A percentile compares a stretch with the other conserved stretches of the same genome.
These are phyloP conservation scores for Colletotrichum sp. DNA, from an alignment of 2,329 filamentous ascomycete species.

Conservation along the genomic window DNA sequence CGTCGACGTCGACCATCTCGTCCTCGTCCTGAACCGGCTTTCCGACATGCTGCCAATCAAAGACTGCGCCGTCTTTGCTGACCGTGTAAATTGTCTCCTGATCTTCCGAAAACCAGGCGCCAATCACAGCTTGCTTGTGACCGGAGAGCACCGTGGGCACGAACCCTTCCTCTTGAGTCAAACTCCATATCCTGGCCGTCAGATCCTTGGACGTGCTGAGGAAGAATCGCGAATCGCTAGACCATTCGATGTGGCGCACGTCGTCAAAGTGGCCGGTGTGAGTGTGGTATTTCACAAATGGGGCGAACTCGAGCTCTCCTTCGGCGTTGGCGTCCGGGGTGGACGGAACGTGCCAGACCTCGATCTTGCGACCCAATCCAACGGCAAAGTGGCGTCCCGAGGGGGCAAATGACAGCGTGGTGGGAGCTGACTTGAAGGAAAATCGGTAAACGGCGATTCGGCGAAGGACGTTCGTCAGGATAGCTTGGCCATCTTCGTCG, in stretches of 20 bases:
- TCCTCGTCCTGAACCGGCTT: conserved; percentile 61
- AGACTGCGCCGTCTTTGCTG: conserved; percentile 96
- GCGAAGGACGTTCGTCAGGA: conserved; percentile 87
- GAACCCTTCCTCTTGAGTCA: conserved; percentile 86
- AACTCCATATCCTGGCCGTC: conserved; percentile 93
- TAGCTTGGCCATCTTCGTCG: conserved; percentile 92
- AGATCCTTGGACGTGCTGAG: conserved; percentile 90
- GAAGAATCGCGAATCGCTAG: conserved; percentile 93
- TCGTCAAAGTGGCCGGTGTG: conserved; percentile 89
- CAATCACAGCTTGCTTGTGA: conserved; percentile 86
- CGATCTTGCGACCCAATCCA: conserved; percentile 82
- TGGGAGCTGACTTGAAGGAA: conserved; percentile 85
- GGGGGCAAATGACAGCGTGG: conserved; percentile 87
- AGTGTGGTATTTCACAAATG: conserved; percentile 86
- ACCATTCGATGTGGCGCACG: conserved; percentile 91
- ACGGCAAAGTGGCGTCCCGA: conserved; percentile 91
- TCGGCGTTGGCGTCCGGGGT: conserved; percentile 80
- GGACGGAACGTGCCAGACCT: conserved; percentile 95
- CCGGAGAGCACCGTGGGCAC: conserved; percentile 87
- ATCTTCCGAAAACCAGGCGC: conserved; percentile 95
- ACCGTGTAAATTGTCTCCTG: conserved; percentile 97
- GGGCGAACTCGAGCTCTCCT: conserved; percentile 91
- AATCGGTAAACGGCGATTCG: conserved; percentile 92
- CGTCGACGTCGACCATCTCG: conserved; percentile 62
- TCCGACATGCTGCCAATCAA: conserved; percentile 85